phyloP scores from a whole-genome alignment of 352 stramenopile genomes.

The Phytophthora macrochlamydospora region DNA sequence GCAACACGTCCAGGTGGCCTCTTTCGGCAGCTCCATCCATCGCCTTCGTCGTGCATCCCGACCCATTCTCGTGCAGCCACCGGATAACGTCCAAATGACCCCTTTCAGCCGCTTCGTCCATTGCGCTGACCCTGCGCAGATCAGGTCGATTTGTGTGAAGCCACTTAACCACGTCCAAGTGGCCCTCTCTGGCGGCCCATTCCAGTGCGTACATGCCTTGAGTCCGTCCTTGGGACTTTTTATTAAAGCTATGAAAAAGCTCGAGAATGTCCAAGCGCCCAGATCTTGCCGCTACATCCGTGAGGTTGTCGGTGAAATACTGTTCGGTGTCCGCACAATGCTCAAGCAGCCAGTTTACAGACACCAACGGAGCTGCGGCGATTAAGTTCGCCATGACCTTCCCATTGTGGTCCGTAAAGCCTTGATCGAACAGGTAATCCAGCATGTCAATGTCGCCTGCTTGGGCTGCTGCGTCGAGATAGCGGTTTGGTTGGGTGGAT shows the following conservation, averaged over 20 bases:
- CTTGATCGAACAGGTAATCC: background rate
- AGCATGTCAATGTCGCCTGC: background rate
- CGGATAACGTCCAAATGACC: conserved; percentile 5
- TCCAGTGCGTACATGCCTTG: background rate
- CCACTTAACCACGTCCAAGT: background rate
- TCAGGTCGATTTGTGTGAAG: background rate
- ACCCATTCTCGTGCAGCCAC: conserved; percentile 8
- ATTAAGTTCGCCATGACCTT: background rate
- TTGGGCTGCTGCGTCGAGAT: background rate
- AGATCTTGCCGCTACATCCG: background rate
- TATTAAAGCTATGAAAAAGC: background rate
- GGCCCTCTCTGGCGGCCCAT: background rate
- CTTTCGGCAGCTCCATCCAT: background rate
- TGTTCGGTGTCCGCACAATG: background rate
- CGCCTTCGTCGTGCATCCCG: background rate
- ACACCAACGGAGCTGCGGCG: background rate
- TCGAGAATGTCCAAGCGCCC: background rate
- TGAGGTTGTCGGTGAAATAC: background rate
- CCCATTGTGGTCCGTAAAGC: background rate
- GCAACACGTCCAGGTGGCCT: background rate
- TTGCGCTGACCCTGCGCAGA: background rate
- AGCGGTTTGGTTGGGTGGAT: too few relatives aligned
- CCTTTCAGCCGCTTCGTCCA: conserved; percentile 8
- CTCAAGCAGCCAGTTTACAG: background rate
- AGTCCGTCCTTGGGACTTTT: background rate